Evolutionary conservation across 2,329 filamentous ascomycete species (phyloP).

Genomic region (Fusarium miscanthi): DNA sequence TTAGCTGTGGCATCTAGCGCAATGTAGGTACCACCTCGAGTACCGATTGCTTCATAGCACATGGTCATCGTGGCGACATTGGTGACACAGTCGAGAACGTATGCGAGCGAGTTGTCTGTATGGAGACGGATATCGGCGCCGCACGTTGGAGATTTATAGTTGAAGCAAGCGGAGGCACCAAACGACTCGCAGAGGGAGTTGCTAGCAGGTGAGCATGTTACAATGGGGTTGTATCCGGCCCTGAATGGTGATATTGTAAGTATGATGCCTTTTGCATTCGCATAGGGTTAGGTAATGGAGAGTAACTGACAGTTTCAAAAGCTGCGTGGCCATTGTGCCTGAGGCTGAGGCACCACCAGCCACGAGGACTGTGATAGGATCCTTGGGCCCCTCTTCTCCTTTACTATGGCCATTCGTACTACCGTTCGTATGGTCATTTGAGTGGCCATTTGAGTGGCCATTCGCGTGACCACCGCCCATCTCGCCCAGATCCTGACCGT

Average conservation of each 20-base stretch:
- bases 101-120: background rate
- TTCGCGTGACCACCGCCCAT: background rate
- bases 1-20: background rate
- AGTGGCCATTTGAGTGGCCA: background rate
- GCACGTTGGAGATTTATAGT: background rate
- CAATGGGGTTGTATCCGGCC: background rate
- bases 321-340: background rate
- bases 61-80: background rate
- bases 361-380: background rate
- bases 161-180: background rate
- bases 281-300: fast-evolving
- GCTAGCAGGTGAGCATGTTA: background rate
- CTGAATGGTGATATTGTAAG: background rate
- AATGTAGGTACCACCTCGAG: background rate
- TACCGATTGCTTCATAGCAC: background rate
- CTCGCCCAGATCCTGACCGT: background rate
- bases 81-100: background rate
- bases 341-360: background rate
- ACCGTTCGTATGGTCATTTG: background rate
- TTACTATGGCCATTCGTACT: background rate
- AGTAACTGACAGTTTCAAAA: background rate
- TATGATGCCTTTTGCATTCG: background rate
- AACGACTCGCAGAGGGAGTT: background rate
- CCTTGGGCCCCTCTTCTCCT: background rate
- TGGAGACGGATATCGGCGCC: background rate